phyloP scores from a whole-genome alignment of 2,329 filamentous ascomycete genomes.

The Stachybotrys echinatus region DNA sequence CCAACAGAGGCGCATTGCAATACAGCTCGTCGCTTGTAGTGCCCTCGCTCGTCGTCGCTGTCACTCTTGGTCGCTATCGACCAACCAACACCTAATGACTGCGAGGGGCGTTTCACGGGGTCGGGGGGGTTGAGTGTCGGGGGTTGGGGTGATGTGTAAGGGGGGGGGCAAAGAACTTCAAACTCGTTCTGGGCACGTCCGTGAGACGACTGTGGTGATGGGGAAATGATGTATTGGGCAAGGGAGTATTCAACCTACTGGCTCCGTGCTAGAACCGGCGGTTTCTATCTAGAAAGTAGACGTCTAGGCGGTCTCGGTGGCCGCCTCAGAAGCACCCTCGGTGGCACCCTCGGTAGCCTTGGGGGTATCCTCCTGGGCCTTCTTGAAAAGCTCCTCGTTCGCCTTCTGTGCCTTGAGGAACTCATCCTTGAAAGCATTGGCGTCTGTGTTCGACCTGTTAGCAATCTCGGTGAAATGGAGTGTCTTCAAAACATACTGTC shows the following conservation, averaged over 20 bases:
- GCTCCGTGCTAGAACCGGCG: not conserved
- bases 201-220: not conserved
- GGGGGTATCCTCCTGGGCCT: slow-evolving; percentile 25
- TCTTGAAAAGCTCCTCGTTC: slow-evolving; percentile 80
- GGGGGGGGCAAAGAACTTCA: not conserved
- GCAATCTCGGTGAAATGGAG: not conserved
- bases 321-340: not conserved
- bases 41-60: not conserved
- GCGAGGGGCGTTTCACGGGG: not conserved
- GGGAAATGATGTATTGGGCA: not conserved
- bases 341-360: not conserved
- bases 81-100: not conserved
- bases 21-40: not conserved
- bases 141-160: not conserved
- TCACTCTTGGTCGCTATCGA: not conserved
- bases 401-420: slow-evolving; percentile 97
- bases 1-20: not conserved
- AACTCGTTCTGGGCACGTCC: not conserved
- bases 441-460: slow-evolving; percentile 55
- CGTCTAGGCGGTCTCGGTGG: slow-evolving; percentile 3
- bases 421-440: slow-evolving; percentile 94
- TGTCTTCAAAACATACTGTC: slow-evolving; percentile 90
- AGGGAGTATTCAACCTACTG: not conserved
- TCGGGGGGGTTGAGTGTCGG: not conserved
- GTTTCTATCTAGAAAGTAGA: not conserved